These are phyloP conservation scores for Plasmodium fragile DNA, from an alignment of 169 alveolate species.

Conservation along the genomic window DNA sequence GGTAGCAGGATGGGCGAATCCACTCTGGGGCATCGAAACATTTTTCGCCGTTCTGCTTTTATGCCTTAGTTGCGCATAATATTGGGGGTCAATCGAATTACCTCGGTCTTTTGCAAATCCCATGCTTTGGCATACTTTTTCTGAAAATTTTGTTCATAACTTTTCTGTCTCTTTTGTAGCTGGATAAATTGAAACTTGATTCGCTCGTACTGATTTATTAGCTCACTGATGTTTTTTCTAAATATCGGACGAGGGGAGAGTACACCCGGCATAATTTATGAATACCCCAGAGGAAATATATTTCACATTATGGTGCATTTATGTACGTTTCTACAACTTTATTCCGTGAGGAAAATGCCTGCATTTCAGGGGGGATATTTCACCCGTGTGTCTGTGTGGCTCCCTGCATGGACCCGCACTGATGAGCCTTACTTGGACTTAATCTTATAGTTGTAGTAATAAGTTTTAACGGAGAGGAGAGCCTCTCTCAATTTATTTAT, in stretches of 20 bases:
- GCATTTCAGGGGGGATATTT: neutral
- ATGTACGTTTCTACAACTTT: neutral
- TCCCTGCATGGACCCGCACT: neutral
- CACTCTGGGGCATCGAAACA: neutral
- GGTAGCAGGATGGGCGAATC: neutral
- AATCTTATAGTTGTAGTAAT: conserved; percentile 67
- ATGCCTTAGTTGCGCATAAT: neutral
- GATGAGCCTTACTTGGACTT: conserved; percentile 35
- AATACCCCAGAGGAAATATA: neutral
- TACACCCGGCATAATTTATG: neutral
- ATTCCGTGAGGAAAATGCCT: neutral
- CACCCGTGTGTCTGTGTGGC: neutral
- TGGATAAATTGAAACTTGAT: conserved; percentile 61
- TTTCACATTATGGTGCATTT: neutral
- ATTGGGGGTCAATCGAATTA: neutral
- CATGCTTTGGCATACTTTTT: conserved; percentile 63
- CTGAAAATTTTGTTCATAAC: conserved; percentile 51
- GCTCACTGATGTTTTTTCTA: conserved; percentile 40
- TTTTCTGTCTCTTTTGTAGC: conserved; percentile 60
- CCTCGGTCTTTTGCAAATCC: conserved; percentile 64
- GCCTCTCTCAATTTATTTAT: conserved; percentile 61
- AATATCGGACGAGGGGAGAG: neutral
- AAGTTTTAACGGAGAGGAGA: conserved; percentile 22
- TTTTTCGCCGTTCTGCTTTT: neutral
- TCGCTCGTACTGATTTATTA: conserved; percentile 63